phyloP scores from a whole-genome alignment of 1,139 yeast species.

The Suhomyces bribrorum region DNA sequence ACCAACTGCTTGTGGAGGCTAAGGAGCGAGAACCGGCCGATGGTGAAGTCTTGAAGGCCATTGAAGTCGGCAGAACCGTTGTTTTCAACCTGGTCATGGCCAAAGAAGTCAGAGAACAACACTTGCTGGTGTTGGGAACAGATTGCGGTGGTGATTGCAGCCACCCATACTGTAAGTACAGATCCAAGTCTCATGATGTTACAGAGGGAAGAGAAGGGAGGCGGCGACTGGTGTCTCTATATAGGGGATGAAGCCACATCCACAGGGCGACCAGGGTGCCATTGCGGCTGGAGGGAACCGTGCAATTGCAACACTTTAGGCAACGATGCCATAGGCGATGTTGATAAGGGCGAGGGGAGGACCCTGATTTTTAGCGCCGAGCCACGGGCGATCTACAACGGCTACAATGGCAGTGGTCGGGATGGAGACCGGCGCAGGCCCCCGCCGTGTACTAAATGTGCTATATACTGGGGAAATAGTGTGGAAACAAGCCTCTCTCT shows the following conservation, averaged over 20 bases:
- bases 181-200: conserved; percentile 1
- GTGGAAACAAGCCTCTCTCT: no score
- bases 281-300: not conserved
- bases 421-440: no score
- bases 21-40: conserved; percentile 18
- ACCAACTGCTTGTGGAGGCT: conserved; percentile 18
- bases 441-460: no score
- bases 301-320: no score
- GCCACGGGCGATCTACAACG: no score
- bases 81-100: not conserved
- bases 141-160: no score
- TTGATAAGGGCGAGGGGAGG: no score
- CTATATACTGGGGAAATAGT: no score
- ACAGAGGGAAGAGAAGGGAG: not conserved
- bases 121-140: conserved; percentile 2
- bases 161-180: not conserved
- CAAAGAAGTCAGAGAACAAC: conserved; percentile 4
- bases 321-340: no score
- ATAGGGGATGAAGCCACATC: not conserved
- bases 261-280: not conserved
- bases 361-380: no score
- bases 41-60: conserved; percentile 14
- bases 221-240: not conserved
- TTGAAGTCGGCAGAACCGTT: conserved; percentile 1
- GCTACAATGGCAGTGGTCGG: no score